Evolutionary conservation across 2,329 filamentous ascomycete genomes (phyloP).

Genomic region (Onygenales sp.): DNA sequence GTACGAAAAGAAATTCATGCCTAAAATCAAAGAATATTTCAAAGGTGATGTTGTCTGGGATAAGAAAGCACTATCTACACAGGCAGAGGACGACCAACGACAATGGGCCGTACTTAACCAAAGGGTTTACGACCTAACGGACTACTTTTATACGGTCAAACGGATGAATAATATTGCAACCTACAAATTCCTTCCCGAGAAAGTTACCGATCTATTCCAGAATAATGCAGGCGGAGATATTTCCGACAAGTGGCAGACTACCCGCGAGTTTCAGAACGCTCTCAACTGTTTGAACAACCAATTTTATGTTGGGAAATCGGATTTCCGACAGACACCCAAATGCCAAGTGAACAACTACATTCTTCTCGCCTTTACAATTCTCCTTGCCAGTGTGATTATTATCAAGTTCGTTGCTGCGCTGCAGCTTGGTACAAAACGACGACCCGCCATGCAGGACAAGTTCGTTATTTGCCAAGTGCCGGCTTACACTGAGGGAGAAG

Average conservation of each 20-base stretch:
- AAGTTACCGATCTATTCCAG: constrained; percentile 59
- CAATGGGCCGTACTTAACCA: constrained; percentile 72
- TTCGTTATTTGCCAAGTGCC: constrained; percentile 98
- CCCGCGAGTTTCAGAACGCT: constrained; percentile 50
- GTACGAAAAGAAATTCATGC: constrained; percentile 67
- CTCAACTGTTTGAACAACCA: constrained; percentile 72
- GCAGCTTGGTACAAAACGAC: constrained; percentile 84
- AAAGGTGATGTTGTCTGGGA: constrained; percentile 77
- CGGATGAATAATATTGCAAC: constrained; percentile 42
- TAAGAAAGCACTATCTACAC: constrained; percentile 45
- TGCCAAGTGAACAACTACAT: constrained; percentile 91
- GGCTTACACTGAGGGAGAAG: constrained; percentile 95
- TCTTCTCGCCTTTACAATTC: constrained; percentile 73
- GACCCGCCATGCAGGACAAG: constrained; percentile 87
- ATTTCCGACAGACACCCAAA: constrained; percentile 67
- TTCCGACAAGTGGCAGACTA: constrained; percentile 51
- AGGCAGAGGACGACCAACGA: constrained; percentile 59
- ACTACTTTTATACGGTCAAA: constrained; percentile 76
- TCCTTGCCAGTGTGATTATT: constrained; percentile 69
- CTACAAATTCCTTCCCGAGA: constrained; percentile 64
- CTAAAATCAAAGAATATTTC: constrained; percentile 74
- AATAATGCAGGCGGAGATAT: constrained; percentile 74
- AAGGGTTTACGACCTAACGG: constrained; percentile 76
- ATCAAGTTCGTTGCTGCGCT: constrained; percentile 88
- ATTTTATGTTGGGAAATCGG: constrained; percentile 73